A percentile compares a stretch with the other conserved stretches of the same genome.
Evolutionary conservation across 169 alveolate species (phyloP).

Genomic region (Plasmodium falciparum): DNA sequence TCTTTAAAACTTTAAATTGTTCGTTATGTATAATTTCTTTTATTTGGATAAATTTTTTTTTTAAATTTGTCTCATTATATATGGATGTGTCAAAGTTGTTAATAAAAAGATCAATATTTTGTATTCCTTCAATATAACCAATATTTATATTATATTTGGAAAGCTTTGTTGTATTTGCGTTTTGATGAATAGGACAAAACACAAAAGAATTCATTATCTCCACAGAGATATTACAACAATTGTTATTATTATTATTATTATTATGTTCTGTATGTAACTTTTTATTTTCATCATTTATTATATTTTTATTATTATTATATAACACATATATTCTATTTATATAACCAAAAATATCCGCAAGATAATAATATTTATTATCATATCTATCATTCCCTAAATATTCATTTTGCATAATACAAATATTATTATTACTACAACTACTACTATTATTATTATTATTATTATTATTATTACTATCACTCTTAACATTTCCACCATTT

Average conservation of each 20-base stretch:
- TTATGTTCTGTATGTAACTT: no score
- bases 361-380: constrained; percentile 10
- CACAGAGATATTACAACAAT: no score
- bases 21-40: neutral
- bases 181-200: neutral
- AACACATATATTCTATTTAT: constrained; percentile 20
- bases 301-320: neutral
- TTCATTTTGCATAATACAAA: neutral
- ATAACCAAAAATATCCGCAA: constrained; percentile 14
- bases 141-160: constrained; percentile 2
- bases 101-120: constrained; percentile 6
- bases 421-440: neutral
- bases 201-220: no score
- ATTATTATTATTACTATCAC: neutral
- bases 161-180: neutral
- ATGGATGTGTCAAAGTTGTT: constrained; percentile 8
- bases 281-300: neutral
- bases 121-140: constrained; percentile 39
- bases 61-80: neutral
- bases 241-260: neutral
- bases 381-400: constrained; percentile 23
- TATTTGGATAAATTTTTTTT: constrained; percentile 20
- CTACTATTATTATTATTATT: no score
- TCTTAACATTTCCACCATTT: neutral
- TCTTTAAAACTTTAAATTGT: neutral